Conservation (phyloP, 176 grass and related monocot species). For the Hordeum marinum region DNA sequence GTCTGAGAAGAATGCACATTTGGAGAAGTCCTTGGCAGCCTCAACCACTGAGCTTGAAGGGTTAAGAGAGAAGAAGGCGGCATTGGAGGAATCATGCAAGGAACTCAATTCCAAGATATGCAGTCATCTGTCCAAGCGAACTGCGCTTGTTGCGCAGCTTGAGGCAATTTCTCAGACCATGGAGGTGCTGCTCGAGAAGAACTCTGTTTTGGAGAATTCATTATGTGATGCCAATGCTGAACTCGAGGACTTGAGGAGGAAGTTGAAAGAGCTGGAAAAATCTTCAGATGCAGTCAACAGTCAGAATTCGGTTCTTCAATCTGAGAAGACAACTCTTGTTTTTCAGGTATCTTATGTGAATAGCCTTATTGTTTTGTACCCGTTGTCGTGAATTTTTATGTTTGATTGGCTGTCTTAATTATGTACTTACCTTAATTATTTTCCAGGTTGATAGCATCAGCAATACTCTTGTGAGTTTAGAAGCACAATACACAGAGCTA, state of each 20-base stretch:
- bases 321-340: conserved; percentile 62
- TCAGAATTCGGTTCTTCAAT: conserved; percentile 52
- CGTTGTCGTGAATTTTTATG: not conserved
- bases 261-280: conserved; percentile 50
- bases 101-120: conserved; percentile 51
- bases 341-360: conserved; percentile 44
- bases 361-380: conserved; percentile 7
- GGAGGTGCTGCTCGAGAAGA: conserved; percentile 52
- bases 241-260: conserved; percentile 49
- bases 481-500: conserved; percentile 53
- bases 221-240: conserved; percentile 64
- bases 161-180: conserved; percentile 61
- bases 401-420: not conserved
- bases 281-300: conserved; percentile 36
- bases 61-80: conserved; percentile 43
- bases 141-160: conserved; percentile 52
- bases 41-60: conserved; percentile 59
- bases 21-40: conserved; percentile 60
- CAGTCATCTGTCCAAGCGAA: conserved; percentile 47
- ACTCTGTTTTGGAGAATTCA: conserved; percentile 72
- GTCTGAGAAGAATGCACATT: conserved; percentile 55
- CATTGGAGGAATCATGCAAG: conserved; percentile 56
- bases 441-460: conserved; percentile 71
- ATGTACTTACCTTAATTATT: conserved; percentile 15
- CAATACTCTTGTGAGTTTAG: conserved; percentile 50